Percentiles rank a stretch among this genome's conserved stretches.
phyloP scores from a whole-genome alignment of 2,329 filamentous ascomycete species.

The Fusarium sulawesiense region DNA sequence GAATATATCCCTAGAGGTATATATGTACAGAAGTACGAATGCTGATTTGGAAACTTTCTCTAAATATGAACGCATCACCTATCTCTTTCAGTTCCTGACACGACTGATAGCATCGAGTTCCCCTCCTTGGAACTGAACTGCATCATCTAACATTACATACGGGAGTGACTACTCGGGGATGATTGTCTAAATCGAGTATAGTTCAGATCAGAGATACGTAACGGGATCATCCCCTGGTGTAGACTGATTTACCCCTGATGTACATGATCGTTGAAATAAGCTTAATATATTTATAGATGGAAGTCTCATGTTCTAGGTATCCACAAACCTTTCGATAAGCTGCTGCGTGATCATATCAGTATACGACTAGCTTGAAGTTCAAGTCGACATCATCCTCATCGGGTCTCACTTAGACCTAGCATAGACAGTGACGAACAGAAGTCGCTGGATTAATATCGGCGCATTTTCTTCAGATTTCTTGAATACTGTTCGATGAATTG shows the following conservation, averaged over 20 bases:
- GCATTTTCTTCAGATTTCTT: not conserved
- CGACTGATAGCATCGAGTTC: not conserved
- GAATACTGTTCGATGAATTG: not conserved
- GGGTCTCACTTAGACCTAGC: not conserved
- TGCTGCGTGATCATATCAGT: not conserved
- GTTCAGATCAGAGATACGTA: not conserved
- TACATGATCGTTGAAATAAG: not conserved
- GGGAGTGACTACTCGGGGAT: not conserved
- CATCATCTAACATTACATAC: not conserved
- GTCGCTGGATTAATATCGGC: not conserved
- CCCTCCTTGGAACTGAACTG: not conserved
- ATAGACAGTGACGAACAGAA: not conserved
- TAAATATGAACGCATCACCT: not conserved
- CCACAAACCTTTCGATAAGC: not conserved
- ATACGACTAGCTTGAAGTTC: not conserved
- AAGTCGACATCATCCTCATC: not conserved
- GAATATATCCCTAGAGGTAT: not conserved
- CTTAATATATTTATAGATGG: not conserved
- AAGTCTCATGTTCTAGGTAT: not conserved
- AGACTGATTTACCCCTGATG: not conserved
- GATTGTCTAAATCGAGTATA: not conserved
- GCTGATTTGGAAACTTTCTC: not conserved
- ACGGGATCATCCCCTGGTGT: not conserved
- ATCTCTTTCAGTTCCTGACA: not conserved
- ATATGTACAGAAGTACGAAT: not conserved